Conservation (phyloP, 2,329 filamentous ascomycete species). For the Tolypocladium ovalisporum region DNA sequence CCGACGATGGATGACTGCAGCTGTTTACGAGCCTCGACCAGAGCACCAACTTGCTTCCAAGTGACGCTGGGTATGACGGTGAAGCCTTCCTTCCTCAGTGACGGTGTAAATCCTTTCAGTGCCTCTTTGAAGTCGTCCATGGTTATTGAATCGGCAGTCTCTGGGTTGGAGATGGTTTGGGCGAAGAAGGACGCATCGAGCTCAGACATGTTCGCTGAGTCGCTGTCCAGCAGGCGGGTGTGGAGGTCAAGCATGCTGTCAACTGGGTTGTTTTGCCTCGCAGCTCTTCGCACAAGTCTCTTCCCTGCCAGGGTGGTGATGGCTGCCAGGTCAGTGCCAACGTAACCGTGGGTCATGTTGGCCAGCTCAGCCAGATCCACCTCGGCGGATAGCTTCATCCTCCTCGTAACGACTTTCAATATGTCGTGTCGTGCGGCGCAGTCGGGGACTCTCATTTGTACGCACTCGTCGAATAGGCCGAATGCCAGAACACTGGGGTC, state of each 20-base stretch:
- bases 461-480: constrained; percentile 71
- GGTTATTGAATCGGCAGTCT: constrained; percentile 5
- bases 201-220: constrained; percentile 3
- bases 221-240: constrained; percentile 2
- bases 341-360: constrained; percentile 81
- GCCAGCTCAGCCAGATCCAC: constrained; percentile 67
- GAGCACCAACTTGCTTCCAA: constrained; percentile 84
- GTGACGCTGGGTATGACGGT: constrained; percentile 88
- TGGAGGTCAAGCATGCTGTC: constrained; percentile 1
- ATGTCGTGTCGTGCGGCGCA: constrained; percentile 69
- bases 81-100: constrained; percentile 78
- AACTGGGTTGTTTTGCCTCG: constrained; percentile 16
- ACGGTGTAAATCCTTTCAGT: constrained; percentile 52
- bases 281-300: constrained; percentile 21
- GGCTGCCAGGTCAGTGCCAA: constrained; percentile 75
- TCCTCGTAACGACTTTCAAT: constrained; percentile 58
- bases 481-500: constrained; percentile 66
- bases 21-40: constrained; percentile 67
- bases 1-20: constrained; percentile 80
- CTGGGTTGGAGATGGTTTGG: background rate
- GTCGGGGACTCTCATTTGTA: constrained; percentile 81
- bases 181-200: background rate
- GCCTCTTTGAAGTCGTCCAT: constrained; percentile 58
- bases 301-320: constrained; percentile 37
- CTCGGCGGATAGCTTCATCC: constrained; percentile 52